Conservation (phyloP, 2,329 filamentous ascomycete species). For the Phoma sp. region DNA sequence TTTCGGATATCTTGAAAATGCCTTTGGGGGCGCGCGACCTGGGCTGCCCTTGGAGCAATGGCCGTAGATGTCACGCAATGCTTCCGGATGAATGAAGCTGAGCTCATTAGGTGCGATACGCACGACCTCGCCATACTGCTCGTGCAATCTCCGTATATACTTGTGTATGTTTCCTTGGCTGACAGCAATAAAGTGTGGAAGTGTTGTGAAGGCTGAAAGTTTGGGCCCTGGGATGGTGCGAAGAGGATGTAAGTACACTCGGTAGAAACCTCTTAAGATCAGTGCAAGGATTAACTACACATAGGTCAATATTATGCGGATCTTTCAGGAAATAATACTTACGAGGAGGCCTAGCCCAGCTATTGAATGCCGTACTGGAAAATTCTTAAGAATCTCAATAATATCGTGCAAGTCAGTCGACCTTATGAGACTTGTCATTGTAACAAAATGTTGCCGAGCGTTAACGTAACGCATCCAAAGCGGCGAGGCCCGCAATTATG, state of each 20-base stretch:
- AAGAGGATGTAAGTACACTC: conserved; percentile 15
- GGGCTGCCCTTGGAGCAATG: neutral
- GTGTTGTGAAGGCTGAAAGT: conserved; percentile 7
- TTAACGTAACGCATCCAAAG: too few species aligned
- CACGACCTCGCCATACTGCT: neutral
- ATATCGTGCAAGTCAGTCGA: too few species aligned
- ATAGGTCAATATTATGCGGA: too few species aligned
- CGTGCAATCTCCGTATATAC: neutral
- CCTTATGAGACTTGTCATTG: too few species aligned
- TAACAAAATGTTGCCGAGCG: too few species aligned
- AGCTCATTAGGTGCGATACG: neutral
- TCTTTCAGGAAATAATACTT: too few species aligned
- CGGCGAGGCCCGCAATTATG: too few species aligned
- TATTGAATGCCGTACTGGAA: too few species aligned
- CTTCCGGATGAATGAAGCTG: neutral
- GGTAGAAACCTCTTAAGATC: conserved; percentile 11
- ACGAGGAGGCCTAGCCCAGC: too few species aligned
- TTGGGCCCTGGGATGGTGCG: conserved; percentile 15
- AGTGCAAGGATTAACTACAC: too few species aligned
- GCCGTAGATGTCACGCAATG: neutral
- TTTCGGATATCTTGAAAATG: neutral
- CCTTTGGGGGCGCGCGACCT: neutral
- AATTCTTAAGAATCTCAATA: too few species aligned
- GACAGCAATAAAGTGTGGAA: conserved; percentile 15
- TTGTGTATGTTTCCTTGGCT: neutral